Percentiles rank a stretch among this genome's conserved stretches.
Conservation (phyloP, 331 rosid species). For the Saraca asoca region DNA sequence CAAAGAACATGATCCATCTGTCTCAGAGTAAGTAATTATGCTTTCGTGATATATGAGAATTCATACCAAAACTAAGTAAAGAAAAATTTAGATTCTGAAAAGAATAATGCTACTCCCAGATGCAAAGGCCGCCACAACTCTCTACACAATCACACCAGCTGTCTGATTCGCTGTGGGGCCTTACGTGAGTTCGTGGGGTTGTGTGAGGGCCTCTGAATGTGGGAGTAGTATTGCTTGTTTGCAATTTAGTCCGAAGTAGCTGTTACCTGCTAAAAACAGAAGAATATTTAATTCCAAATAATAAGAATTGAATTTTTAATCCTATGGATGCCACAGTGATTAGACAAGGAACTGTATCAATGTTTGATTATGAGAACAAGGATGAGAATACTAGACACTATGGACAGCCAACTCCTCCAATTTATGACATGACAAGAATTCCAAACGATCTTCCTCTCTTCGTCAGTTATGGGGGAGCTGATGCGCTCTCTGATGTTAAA, state of each 20-base stretch:
- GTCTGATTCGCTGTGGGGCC: too few relatives aligned
- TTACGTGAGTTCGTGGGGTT: too few relatives aligned
- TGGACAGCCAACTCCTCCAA: constrained; percentile 77
- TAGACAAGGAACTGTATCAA: constrained; percentile 69
- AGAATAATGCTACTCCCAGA: too few relatives aligned
- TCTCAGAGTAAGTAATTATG: constrained; percentile 73
- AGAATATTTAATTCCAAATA: too few relatives aligned
- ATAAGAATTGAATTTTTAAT: not conserved
- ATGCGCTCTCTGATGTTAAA: constrained; percentile 80
- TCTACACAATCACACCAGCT: too few relatives aligned
- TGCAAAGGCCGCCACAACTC: too few relatives aligned
- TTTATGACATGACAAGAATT: constrained; percentile 63
- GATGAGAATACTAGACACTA: constrained; percentile 63
- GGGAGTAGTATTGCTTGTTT: too few relatives aligned
- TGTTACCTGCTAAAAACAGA: too few relatives aligned
- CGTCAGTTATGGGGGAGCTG: constrained; percentile 79
- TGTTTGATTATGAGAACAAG: constrained; percentile 63
- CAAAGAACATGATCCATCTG: constrained; percentile 83
- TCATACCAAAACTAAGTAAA: not conserved
- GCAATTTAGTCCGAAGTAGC: too few relatives aligned
- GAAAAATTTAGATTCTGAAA: too few relatives aligned
- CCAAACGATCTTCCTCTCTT: constrained; percentile 80
- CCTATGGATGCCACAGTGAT: constrained; percentile 60
- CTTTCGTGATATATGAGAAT: not conserved
- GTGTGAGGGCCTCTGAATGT: too few relatives aligned